These are phyloP conservation scores for Moelleriella libera DNA, from an alignment of 2,329 filamentous ascomycete species.

Conservation along the genomic window DNA sequence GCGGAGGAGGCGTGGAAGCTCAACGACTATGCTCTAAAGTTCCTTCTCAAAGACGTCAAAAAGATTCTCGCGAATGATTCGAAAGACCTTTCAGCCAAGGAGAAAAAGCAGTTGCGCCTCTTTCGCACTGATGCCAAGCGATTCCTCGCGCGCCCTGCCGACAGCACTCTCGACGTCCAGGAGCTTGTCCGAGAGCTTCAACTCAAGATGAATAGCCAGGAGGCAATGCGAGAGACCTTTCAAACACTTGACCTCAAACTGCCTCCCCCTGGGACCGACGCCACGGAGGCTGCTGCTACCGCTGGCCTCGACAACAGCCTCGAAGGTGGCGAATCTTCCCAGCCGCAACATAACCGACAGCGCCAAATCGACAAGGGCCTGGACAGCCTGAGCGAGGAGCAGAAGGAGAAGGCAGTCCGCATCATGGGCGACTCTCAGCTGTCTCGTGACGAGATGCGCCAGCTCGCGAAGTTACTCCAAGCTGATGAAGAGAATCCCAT, in stretches of 20 bases:
- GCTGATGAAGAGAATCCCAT: constrained; percentile 61
- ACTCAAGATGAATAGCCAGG: constrained; percentile 17
- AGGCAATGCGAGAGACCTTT: constrained; percentile 15
- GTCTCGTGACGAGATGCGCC: constrained; percentile 34
- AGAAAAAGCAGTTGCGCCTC: constrained; percentile 62
- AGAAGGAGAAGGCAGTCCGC: constrained; percentile 16
- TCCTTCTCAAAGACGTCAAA: constrained; percentile 17
- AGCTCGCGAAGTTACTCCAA: constrained; percentile 42
- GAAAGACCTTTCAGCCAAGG: constrained; percentile 45
- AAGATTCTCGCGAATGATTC: constrained; percentile 27
- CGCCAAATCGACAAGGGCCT: constrained; percentile 19
- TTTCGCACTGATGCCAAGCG: constrained; percentile 53
- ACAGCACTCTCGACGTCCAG: constrained; percentile 12
- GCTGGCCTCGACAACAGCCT: neutral
- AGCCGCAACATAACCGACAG: constrained; percentile 13
- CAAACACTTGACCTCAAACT: constrained; percentile 12
- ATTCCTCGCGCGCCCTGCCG: constrained; percentile 33
- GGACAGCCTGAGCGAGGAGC: constrained; percentile 16
- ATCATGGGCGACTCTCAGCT: constrained; percentile 20
- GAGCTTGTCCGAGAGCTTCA: constrained; percentile 18
- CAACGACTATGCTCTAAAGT: constrained; percentile 12
- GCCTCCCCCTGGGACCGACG: constrained; percentile 1
- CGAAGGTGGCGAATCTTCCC: constrained; percentile 1
- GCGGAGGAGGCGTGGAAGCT: constrained; percentile 11
- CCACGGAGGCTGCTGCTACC: constrained; percentile 7